These are phyloP conservation scores for Aspergillus thermomutatus DNA, from an alignment of 2,329 filamentous ascomycete species.

Conservation along the genomic window DNA sequence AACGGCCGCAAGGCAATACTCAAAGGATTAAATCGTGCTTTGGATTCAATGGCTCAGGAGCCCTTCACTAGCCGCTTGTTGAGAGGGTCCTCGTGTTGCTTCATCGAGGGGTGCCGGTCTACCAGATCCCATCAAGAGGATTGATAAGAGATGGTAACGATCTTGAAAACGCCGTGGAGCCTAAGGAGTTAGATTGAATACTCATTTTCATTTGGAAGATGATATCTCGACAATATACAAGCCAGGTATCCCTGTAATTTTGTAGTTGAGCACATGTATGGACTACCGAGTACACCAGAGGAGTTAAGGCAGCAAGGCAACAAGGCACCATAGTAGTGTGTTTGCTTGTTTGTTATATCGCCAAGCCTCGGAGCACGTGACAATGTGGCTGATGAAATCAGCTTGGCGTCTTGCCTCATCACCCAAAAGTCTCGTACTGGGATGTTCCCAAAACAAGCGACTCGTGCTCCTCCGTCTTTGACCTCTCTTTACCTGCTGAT, in stretches of 20 bases:
- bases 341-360: constrained; percentile 5
- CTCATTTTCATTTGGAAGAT: not conserved
- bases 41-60: not conserved
- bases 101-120: not conserved
- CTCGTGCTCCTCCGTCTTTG: not conserved
- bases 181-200: not conserved
- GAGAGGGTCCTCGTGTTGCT: not conserved
- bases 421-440: constrained; percentile 11
- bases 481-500: not conserved
- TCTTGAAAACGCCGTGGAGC: not conserved
- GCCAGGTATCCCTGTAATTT: not conserved
- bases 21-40: too few species aligned
- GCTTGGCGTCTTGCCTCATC: constrained; percentile 20
- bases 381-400: constrained; percentile 1
- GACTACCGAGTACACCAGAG: too few species aligned
- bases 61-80: not conserved
- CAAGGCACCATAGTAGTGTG: not conserved
- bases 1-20: not conserved
- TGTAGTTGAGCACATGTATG: not conserved
- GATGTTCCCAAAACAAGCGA: not conserved
- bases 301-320: not conserved
- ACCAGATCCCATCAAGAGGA: not conserved
- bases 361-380: constrained; percentile 14
- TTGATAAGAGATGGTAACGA: not conserved
- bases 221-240: not conserved